Base-by-base conservation (phyloP, 2,329 filamentous ascomycete species). In the Colletotrichum falcatum region DNA sequence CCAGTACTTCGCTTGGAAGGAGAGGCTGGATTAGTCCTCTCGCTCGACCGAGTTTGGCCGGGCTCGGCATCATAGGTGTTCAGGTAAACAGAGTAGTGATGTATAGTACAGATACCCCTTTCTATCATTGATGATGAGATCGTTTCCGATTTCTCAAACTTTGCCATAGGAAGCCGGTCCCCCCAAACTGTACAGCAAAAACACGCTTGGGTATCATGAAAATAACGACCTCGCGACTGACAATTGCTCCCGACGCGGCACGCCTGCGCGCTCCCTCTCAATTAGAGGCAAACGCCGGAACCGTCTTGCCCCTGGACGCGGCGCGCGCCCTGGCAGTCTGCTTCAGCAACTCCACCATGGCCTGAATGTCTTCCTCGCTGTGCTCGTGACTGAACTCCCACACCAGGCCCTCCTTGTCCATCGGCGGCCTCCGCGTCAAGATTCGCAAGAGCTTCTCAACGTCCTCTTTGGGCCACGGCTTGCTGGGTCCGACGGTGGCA, bases 1-100 rank as follows among this genome's bases (percentile, higher is more conserved):
- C 16, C 65, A 64, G 44, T 67, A 67, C 11, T 61, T 62, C 30
- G 11, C 64, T 62, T 66, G 48, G 64, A 66, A 66, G 28, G 64
- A 66, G 28, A 62, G 23, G 46, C 26, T 66, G 1, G 20, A 62
- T 12, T 61, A 35, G n/a, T 16, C 7, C 23, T 51, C 6, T 48
- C 16, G 2, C 1, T 23, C 1, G 14, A 5, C 12, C 2, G n/a
- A 1, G 5, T 58, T 12, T 35, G 20, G 28, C 5, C 14, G 11
- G 51, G 28, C 18, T 53, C 18, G 16, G 9, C 20, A 14, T n/a
- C 18, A 20, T 30, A 18, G 26, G 14, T 30, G 4, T 30, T 30
- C 26, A 11, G 14, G 26, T 20, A 5, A 51, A 1, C n/a, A 3
- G 49, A 20, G 26, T 51, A 30, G 20, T 20, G 49, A 30, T 30